Base-by-base conservation (phyloP, 228 moss, liverwort and hornwort genomes). In the Sphagnum magellanicum region DNA sequence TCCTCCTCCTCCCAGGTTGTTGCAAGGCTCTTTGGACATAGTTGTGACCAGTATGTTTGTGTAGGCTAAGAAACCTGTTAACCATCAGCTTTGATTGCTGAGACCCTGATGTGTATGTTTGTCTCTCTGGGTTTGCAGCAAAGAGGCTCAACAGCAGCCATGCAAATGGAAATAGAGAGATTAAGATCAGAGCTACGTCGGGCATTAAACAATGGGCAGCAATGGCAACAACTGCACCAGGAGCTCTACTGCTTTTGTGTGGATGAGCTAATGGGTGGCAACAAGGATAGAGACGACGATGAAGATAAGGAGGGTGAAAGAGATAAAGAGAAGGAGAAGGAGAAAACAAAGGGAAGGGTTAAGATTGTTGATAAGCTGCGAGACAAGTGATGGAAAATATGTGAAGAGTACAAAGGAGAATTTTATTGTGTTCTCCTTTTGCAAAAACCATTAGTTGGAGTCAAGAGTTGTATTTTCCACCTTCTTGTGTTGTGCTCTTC, bases 111-210 rank as follows among this genome's bases (percentile, higher is more conserved):
- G 32, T 32, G 32, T 32, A 65, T 51, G 51, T n/a, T 73, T 60
- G 55, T 69, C 53, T 69, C 57, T 7, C 0, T 50, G 48, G n/a
- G 11, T 63, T 67, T 63, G 74, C 96, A 96, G 96, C 92, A 92
- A 91, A 84, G 89, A 52, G 92, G 95, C 8, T 95, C 95, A 14
- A 91, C 92, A 6, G 91, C 91, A 67, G 92, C 92, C 32, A 95
- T 95, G 92, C 95, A 95, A 80, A 95, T 95, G 92, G 92, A 92
- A 75, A 80, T 96, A 75, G 96, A 96, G 67, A 86, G 96, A 71
- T 79, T 96, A 74, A 91, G 93, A 76, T 93, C 93, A 50, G 93
- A 96, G 74, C 78, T 97, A 74, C 90, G 96, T 50, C 88, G 93
- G 48, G 91, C 93, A 66, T 81, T 97, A 82, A 91, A 93, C 64